Conservation (phyloP, 2,329 filamentous ascomycete genomes). For the Zymoseptoria tritici region DNA sequence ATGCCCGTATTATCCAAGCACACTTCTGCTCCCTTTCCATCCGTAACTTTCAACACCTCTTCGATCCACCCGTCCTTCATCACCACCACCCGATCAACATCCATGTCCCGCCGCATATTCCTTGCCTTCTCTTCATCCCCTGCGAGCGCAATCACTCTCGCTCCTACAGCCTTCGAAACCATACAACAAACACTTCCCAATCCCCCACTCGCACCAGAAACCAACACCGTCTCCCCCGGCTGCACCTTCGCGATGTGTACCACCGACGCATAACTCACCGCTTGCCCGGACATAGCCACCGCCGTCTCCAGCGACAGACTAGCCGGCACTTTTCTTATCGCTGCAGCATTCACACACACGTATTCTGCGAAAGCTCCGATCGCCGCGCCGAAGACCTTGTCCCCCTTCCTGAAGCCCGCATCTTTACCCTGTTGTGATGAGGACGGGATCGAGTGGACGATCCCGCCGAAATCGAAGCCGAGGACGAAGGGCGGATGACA, state of each 20-base stretch:
- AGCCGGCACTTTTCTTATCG: slow-evolving; percentile 40
- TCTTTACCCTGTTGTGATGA: not conserved
- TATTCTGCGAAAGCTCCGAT: slow-evolving; percentile 49
- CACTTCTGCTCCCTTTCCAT: slow-evolving; percentile 47
- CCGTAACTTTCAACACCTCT: slow-evolving; percentile 42
- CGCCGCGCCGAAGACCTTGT: slow-evolving; percentile 47
- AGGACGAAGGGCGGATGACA: slow-evolving; percentile 52
- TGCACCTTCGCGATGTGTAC: slow-evolving; percentile 36
- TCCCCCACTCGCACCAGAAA: slow-evolving; percentile 50
- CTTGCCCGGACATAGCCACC: slow-evolving; percentile 48
- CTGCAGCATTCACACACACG: slow-evolving; percentile 36
- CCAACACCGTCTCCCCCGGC: slow-evolving; percentile 44
- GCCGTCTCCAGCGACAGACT: slow-evolving; percentile 43
- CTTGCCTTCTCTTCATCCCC: slow-evolving; percentile 41
- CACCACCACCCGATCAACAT: slow-evolving; percentile 30
- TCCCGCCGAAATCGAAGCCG: slow-evolving; percentile 55
- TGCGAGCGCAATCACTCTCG: slow-evolving; percentile 47
- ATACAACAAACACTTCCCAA: slow-evolving; percentile 51
- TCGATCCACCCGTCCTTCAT: slow-evolving; percentile 46
- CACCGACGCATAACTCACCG: slow-evolving; percentile 49
- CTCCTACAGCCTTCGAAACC: slow-evolving; percentile 47
- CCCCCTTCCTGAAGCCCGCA: slow-evolving; percentile 36
- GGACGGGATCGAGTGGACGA: slow-evolving; percentile 37
- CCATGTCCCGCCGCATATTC: slow-evolving; percentile 22
- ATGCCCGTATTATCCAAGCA: slow-evolving; percentile 54